Percentiles rank a stretch among this genome's conserved stretches.
Conservation (phyloP, 805 yeast species). For the Scheffersomyces stipitis region DNA sequence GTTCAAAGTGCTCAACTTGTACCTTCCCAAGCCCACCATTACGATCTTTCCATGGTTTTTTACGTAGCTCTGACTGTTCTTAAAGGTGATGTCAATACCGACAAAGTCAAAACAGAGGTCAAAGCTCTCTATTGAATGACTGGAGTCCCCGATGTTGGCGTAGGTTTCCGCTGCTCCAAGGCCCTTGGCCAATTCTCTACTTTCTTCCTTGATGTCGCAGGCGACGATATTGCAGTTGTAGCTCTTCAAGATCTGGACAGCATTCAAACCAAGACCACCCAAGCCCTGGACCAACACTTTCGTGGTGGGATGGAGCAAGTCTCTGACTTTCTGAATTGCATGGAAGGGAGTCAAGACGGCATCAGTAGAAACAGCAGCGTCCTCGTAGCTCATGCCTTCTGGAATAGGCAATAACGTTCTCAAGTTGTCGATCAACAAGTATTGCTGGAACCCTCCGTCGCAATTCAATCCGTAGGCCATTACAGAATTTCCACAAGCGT, state of each 20-base stretch:
- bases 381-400: constrained; percentile 36
- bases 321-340: constrained; percentile 36
- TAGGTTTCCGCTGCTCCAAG: constrained; percentile 45
- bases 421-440: constrained; percentile 35
- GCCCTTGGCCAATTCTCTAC: constrained; percentile 24
- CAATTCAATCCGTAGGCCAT: constrained; percentile 34
- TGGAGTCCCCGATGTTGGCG: constrained; percentile 25
- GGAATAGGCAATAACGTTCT: constrained; percentile 38
- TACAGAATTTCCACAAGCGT: constrained; percentile 19
- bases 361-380: constrained; percentile 43
- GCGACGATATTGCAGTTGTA: constrained; percentile 36
- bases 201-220: constrained; percentile 29
- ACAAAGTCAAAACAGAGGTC: constrained; percentile 41
- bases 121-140: constrained; percentile 32
- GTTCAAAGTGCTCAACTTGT: constrained; percentile 28
- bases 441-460: constrained; percentile 45
- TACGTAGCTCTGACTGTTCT: constrained; percentile 30
- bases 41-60: constrained; percentile 37
- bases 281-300: constrained; percentile 40
- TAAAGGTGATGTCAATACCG: constrained; percentile 32
- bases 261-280: constrained; percentile 46
- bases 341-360: constrained; percentile 45
- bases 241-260: constrained; percentile 35
- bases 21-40: constrained; percentile 44
- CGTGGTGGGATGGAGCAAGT: constrained; percentile 27